These are phyloP conservation scores for Hypoxylon rickii DNA, from an alignment of 495 filamentous ascomycete species.

Conservation along the genomic window DNA sequence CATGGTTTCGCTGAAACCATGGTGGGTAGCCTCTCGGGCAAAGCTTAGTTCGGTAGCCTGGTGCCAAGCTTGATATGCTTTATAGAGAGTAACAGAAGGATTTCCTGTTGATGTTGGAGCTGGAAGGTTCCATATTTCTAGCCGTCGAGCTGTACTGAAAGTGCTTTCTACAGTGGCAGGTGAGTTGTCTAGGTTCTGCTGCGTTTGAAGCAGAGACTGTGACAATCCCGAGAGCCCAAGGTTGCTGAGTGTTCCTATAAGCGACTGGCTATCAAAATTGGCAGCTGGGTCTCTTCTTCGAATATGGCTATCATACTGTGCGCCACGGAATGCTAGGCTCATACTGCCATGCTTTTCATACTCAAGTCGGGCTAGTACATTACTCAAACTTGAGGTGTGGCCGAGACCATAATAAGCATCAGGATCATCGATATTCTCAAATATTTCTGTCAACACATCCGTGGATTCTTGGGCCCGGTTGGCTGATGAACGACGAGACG, in stretches of 20 bases:
- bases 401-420: constrained; percentile 95
- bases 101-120: constrained; percentile 65
- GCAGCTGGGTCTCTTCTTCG: constrained; percentile 51
- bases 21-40: constrained; percentile 59
- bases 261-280: constrained; percentile 49
- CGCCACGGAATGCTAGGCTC: constrained; percentile 86
- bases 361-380: constrained; percentile 81
- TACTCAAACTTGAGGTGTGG: constrained; percentile 72
- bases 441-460: constrained; percentile 76
- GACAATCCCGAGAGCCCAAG: constrained; percentile 75
- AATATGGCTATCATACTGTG: constrained; percentile 86
- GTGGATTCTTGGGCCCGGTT: constrained; percentile 61
- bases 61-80: constrained; percentile 77
- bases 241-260: constrained; percentile 66
- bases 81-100: constrained; percentile 72
- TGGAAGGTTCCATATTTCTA: constrained; percentile 93
- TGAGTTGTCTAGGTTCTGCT: constrained; percentile 58
- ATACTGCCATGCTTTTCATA: constrained; percentile 89
- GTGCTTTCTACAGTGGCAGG: constrained; percentile 67
- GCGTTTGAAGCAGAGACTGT: constrained; percentile 69
- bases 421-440: constrained; percentile 89
- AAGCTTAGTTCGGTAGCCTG: constrained; percentile 60
- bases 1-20: constrained; percentile 68
- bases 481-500: constrained; percentile 70
- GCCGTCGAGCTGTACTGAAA: constrained; percentile 78